Base-by-base conservation (phyloP, 2,329 filamentous ascomycete species). In the Talaromyces piceae region DNA sequence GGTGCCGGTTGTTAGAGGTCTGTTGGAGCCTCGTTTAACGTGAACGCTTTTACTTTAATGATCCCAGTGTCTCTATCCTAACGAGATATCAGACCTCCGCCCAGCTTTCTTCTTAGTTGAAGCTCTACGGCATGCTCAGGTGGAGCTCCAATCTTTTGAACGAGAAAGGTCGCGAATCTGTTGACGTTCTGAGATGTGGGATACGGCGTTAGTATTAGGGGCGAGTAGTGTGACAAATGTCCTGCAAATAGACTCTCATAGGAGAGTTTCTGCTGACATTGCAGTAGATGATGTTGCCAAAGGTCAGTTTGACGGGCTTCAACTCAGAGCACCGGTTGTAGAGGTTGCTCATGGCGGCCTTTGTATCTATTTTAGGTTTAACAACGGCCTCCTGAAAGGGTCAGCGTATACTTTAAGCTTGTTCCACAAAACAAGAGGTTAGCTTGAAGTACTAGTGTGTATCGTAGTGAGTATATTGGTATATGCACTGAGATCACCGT, bases 1-100 rank as follows among this genome's bases (percentile, higher is more conserved):
- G 59, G 59, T 16, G 60, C 54, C 5, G 60, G 60, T 5, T 62
- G 60, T 47, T 58, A 61, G 50, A 58, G 58, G 3, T 62, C 59
- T 44, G 58, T 61, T 20, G 60, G 60, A 5, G 57, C 60, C 2
- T 55, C 61, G 13, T 60, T 59, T 57, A 54, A 61, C 52, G 55
- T 62, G 13, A 59, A 54, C 44, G 60, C 61, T 44, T 60, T 62
- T 48, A 59, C 50, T 1, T 61, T 58, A 13, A 62, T 62, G 60
- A 18, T 62, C 22, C 50, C 61, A 23, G 61, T 61, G 60, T 59
- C 54, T 0, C 22, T 59, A 11, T 62, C 61, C 37, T 61, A 62
- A 56, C 54, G 49, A 30, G 47, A 57, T 45, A 44, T 62, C 22
- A 60, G 56, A 22, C 41, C 45, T 2, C 41, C 50, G 3, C 54